Base-by-base conservation (phyloP, 179 eudicot genomes). In the Silene noctiflora region DNA sequence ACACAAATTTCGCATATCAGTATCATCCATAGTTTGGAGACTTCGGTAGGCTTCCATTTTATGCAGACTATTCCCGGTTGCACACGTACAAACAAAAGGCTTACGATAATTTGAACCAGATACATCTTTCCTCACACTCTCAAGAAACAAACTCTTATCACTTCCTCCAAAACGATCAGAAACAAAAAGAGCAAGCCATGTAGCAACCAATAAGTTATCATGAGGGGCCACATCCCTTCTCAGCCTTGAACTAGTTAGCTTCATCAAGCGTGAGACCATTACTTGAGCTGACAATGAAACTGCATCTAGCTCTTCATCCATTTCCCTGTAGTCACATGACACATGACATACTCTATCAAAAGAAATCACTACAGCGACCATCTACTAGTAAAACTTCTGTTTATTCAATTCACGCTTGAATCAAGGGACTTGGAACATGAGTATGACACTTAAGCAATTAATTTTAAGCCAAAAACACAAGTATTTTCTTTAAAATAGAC, bases 131-230 rank as follows among this genome's bases (percentile, higher is more conserved):
- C 94, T 84, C 51, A 84, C 83, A 80, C 81, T 86, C 80, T 88
- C 95, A 73, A 94, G 67, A 31, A 85, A 71, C 75, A 78, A 79
- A 80, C 83, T 86, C 85, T 85, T 91, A 79, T 94, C 98, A 83
- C 95, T 89, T 69, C 98, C 98, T 64, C 98, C 98, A 84, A 92
- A 89, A 76, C 87, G 98, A 83, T 94, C 93, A 0, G 98, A 94
- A 46, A 94, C 96, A 85, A 92, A 92, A 75, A 92, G 92, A 19
- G 97, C 91, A 85, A 94, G 98, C 87, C 91, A 82, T 22, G 97
- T 90, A 56, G 94, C 96, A 80, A 88, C 90, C 84, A 90, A 89
- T 75, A 92, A 79, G 74, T 79, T 81, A 80, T 88, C 87, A 66
- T 79, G 73, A 64, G 80, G 78, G 77, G 71, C 69, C 71, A 83